Conservation (phyloP, 129 eudicot genomes). For the Glebionis coronaria region DNA sequence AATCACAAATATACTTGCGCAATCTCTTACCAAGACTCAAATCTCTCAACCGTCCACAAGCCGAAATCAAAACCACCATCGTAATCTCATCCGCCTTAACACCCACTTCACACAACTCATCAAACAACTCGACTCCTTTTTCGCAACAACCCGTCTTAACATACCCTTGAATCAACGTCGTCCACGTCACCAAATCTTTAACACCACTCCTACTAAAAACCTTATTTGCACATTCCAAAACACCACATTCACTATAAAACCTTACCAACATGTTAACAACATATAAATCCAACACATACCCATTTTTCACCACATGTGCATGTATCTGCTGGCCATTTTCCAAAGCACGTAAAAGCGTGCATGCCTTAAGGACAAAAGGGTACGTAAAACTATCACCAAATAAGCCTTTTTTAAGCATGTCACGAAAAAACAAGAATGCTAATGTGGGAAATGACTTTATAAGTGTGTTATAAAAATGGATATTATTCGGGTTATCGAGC, state of each 20-base stretch:
- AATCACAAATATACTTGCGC: conserved; percentile 32
- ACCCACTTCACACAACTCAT: conserved; percentile 33
- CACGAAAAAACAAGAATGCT: no score
- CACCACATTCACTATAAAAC: no score
- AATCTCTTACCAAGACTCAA: conserved; percentile 39
- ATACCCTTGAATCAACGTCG: conserved; percentile 47
- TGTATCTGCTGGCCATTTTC: no score
- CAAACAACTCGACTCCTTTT: conserved; percentile 37
- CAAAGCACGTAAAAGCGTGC: no score
- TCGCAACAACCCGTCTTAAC: conserved; percentile 27
- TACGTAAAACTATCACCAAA: no score
- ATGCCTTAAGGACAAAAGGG: no score
- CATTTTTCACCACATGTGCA: no score
- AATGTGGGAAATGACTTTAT: conserved; percentile 12
- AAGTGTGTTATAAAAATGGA: conserved; percentile 29
- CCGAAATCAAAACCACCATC: conserved; percentile 46
- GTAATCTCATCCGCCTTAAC: conserved; percentile 39
- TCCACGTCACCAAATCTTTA: conserved; percentile 52
- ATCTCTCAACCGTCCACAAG: conserved; percentile 39
- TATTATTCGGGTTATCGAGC: conserved; percentile 25
- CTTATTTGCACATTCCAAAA: conserved; percentile 6
- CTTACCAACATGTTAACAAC: no score
- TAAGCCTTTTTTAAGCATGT: no score
- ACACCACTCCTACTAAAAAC: conserved; percentile 39
- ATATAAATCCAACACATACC: no score